A percentile compares a stretch with the other conserved stretches of the same genome.
Evolutionary conservation across 2,329 filamentous ascomycete genomes (phyloP).

Genomic region (Cytospora paraplurivora): DNA sequence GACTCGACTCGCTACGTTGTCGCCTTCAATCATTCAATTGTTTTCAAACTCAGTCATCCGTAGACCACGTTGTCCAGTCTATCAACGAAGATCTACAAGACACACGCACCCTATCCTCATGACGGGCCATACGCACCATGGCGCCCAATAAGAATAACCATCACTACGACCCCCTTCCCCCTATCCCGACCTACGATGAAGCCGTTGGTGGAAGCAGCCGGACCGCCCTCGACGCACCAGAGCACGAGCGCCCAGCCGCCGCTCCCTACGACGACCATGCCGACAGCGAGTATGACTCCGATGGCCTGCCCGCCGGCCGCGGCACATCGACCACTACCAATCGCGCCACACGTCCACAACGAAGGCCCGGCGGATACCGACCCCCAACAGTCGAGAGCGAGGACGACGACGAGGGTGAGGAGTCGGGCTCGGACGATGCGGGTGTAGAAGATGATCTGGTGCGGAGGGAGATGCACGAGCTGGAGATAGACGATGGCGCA

Average conservation of each 20-base stretch:
- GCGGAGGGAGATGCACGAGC: conserved; percentile 82
- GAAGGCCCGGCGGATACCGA: conserved; percentile 63
- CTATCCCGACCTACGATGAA: conserved; percentile 84
- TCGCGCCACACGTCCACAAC: conserved; percentile 39
- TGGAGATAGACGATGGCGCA: conserved; percentile 63
- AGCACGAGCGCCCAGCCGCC: conserved; percentile 58
- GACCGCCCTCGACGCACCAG: conserved; percentile 28
- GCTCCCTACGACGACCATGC: conserved; percentile 58
- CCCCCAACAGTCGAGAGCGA: conserved; percentile 80
- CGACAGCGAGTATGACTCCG: conserved; percentile 58
- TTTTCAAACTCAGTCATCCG: background rate
- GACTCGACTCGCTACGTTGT: background rate
- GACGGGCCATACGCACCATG: conserved; percentile 34
- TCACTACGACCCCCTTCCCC: conserved; percentile 65
- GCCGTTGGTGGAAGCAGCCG: conserved; percentile 64
- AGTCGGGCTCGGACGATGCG: conserved; percentile 51
- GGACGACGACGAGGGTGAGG: conserved; percentile 57
- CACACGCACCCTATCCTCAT: background rate
- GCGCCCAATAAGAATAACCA: conserved; percentile 54
- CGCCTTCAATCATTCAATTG: conserved; percentile 9
- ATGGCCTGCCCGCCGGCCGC: conserved; percentile 69
- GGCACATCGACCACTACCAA: conserved; percentile 42
- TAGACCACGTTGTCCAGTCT: background rate
- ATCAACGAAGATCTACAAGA: background rate
- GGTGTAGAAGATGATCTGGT: conserved; percentile 64